phyloP scores from a whole-genome alignment of 2,329 filamentous ascomycete genomes.

The Fusarium sterilihyphosum region DNA sequence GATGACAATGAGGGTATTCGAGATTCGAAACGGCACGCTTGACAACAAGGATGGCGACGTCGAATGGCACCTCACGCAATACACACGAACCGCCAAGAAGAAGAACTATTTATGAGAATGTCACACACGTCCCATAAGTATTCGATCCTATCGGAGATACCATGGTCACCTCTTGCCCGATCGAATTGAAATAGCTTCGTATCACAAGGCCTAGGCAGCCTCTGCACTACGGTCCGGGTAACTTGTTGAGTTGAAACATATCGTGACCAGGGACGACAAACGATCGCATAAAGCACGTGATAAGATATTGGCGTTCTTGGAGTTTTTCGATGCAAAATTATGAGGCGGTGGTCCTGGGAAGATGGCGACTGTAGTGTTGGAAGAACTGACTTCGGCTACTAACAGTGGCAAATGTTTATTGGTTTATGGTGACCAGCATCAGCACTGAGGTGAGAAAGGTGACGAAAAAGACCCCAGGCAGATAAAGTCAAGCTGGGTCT shows the following conservation, averaged over 20 bases:
- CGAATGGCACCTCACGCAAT: constrained; percentile 96
- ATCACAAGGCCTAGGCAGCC: background rate
- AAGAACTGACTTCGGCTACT: constrained; percentile 1
- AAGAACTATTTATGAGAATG: constrained; percentile 86
- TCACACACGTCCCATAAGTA: background rate
- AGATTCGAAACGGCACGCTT: constrained; percentile 89
- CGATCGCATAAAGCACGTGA: background rate
- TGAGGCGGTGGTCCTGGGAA: constrained; percentile 7
- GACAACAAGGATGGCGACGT: constrained; percentile 96
- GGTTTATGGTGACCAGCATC: constrained; percentile 27
- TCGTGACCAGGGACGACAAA: background rate
- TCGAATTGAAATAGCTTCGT: background rate
- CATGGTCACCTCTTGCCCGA: background rate
- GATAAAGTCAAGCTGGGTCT: background rate
- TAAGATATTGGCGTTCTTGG: constrained; percentile 38
- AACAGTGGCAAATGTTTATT: constrained; percentile 17
- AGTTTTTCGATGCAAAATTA: constrained; percentile 31
- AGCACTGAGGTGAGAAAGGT: constrained; percentile 7
- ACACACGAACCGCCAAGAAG: constrained; percentile 91
- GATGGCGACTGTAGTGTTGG: constrained; percentile 10
- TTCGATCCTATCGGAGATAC: background rate
- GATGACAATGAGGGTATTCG: constrained; percentile 97
- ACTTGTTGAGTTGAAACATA: background rate
- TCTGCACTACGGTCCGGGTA: background rate
- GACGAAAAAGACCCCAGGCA: constrained; percentile 1